A percentile compares a stretch with the other conserved stretches of the same genome.
These are phyloP conservation scores for Suillus subluteus DNA, from an alignment of 768 basidiomycete species.

Conservation along the genomic window DNA sequence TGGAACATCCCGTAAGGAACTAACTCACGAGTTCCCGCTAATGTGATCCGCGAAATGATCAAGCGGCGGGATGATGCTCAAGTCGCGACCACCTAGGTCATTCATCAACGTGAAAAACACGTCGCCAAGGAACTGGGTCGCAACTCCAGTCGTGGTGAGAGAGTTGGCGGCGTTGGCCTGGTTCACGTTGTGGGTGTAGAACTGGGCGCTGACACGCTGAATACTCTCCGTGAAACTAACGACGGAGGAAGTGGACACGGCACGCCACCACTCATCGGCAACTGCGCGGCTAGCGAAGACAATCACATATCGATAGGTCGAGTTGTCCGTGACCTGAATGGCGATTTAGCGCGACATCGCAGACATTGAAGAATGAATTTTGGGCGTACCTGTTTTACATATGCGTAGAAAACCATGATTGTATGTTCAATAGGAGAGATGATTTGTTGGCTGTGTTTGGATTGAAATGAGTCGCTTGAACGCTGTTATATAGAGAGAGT, in stretches of 20 bases:
- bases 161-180: neutral
- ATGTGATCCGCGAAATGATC: neutral
- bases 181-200: neutral
- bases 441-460: neutral
- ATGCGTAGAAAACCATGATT: neutral
- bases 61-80: neutral
- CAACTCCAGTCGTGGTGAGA: neutral
- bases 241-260: conserved; percentile 14
- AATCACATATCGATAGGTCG: conserved; percentile 21
- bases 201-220: neutral
- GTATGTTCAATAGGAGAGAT: neutral
- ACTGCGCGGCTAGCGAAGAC: conserved; percentile 22
- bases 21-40: conserved; percentile 5
- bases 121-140: neutral
- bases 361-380: neutral
- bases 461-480: neutral
- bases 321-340: neutral
- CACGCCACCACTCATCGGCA: conserved; percentile 33
- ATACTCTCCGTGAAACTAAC: neutral
- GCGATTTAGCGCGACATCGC: neutral
- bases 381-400: neutral
- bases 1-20: neutral
- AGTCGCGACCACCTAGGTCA: neutral
- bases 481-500: neutral
- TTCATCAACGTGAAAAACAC: neutral